Percentiles rank a stretch among this genome's conserved stretches.
Evolutionary conservation across 306 rosid species (phyloP).

Genomic region (apple (Malus domestica)): ASM211411v1 NC_041796.1:28603501-28604000

Average conservation of each 20-base stretch:
- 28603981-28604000: no score
- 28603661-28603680: slow-evolving; percentile 51
- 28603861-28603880: no score
- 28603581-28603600: neutral
- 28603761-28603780: neutral
- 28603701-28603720: neutral
- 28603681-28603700: neutral
- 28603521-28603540: neutral
- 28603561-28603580: neutral
- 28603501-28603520: neutral
- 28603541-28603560: neutral
- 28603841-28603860: no score
- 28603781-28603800: neutral
- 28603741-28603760: neutral
- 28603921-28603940: no score
- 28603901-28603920: no score
- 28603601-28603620: slow-evolving; percentile 47
- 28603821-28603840: no score
- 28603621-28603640: slow-evolving; percentile 82
- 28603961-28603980: no score
- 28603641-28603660: slow-evolving; percentile 68
- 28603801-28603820: neutral
- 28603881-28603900: no score
- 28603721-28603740: neutral
- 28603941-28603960: no score